Conservation (phyloP, 371 early-diverging fungal genomes). For the Mortierella sp. region DNA sequence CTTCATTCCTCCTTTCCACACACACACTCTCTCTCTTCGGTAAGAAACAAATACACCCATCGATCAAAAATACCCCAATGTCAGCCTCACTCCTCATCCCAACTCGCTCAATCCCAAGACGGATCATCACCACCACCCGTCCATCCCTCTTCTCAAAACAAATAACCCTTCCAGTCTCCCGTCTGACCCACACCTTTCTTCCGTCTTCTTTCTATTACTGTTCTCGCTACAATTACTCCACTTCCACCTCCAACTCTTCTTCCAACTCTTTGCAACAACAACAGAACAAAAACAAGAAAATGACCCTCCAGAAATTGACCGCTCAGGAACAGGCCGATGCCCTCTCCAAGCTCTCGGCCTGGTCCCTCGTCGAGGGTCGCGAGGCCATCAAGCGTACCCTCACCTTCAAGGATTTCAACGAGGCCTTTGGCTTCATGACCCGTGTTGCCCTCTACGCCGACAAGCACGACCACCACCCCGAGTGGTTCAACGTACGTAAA, state of each 20-base stretch:
- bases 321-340: slow-evolving; percentile 64
- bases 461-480: slow-evolving; percentile 94
- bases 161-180: neutral
- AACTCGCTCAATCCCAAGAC: neutral
- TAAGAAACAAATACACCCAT: too few species aligned
- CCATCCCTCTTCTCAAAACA: neutral
- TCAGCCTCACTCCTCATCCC: neutral
- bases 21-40: neutral
- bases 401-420: slow-evolving; percentile 84
- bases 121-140: too few species aligned
- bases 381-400: slow-evolving; percentile 89
- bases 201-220: neutral
- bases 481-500: slow-evolving; percentile 95
- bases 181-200: neutral
- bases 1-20: neutral
- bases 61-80: neutral
- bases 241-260: neutral
- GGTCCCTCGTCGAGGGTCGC: slow-evolving; percentile 74
- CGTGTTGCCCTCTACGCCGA: slow-evolving; percentile 92
- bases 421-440: slow-evolving; percentile 96
- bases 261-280: slow-evolving; percentile 5
- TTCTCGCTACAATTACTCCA: neutral
- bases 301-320: slow-evolving; percentile 61
- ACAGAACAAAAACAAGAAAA: slow-evolving; percentile 35
- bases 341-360: slow-evolving; percentile 70